These are phyloP conservation scores for Aspergillus ellipticus DNA, from an alignment of 495 filamentous ascomycete species.

Conservation along the genomic window DNA sequence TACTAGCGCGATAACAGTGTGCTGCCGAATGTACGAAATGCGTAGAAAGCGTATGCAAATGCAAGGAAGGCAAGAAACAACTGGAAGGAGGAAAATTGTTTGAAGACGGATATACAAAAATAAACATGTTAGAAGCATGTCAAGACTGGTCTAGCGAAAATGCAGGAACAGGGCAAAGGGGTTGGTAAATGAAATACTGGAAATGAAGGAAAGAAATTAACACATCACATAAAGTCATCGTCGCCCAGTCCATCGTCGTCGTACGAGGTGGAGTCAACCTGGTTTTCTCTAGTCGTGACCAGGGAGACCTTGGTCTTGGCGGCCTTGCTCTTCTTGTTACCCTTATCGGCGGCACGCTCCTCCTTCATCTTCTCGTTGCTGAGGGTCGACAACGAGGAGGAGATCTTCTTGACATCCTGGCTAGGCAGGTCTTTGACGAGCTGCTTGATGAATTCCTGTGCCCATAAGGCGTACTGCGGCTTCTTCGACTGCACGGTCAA, in stretches of 20 bases:
- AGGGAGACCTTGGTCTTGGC: conserved; percentile 89
- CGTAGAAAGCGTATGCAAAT: background rate
- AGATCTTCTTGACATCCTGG: conserved; percentile 92
- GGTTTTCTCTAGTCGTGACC: conserved; percentile 62
- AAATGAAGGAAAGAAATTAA: conserved; percentile 9
- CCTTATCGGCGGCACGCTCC: conserved; percentile 92
- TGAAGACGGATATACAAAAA: conserved; percentile 9
- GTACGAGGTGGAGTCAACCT: conserved; percentile 68
- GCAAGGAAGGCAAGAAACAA: background rate
- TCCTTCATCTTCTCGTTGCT: conserved; percentile 99
- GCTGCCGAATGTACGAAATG: background rate
- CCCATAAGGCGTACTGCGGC: conserved; percentile 80
- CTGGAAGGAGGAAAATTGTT: background rate
- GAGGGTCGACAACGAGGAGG: conserved; percentile 75
- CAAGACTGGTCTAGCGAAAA: background rate
- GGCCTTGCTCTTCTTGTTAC: conserved; percentile 92
- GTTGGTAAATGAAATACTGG: conserved; percentile 2
- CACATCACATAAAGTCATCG: conserved; percentile 65
- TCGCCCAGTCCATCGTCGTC: conserved; percentile 75
- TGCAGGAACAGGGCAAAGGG: background rate
- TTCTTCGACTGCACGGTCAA: conserved; percentile 74
- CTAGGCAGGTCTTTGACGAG: conserved; percentile 83
- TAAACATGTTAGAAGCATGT: conserved; percentile 7
- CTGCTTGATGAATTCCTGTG: conserved; percentile 86
- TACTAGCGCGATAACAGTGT: background rate